Conservation (phyloP, 2,329 filamentous ascomycete genomes). For the Alternaria gansuensis region DNA sequence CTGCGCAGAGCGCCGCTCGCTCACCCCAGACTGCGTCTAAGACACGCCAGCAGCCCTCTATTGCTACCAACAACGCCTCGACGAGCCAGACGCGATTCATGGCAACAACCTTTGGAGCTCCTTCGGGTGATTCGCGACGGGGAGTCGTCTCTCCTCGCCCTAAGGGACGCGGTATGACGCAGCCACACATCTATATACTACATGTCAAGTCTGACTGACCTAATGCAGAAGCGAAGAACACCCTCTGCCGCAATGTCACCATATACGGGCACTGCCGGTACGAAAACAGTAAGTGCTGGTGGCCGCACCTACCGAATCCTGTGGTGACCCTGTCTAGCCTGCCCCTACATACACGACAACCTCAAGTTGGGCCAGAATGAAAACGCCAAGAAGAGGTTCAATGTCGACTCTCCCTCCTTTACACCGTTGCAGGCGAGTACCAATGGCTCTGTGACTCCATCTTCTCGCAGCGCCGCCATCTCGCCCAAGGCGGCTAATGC, state of each 20-base stretch:
- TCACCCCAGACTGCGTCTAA: slow-evolving; percentile 32
- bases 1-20: slow-evolving; percentile 25
- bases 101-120: slow-evolving; percentile 50
- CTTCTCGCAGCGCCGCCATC: slow-evolving; percentile 76
- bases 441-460: slow-evolving; percentile 57
- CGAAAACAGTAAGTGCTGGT: slow-evolving; percentile 71
- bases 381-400: slow-evolving; percentile 76
- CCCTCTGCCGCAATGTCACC: slow-evolving; percentile 87
- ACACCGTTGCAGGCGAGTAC: slow-evolving; percentile 70
- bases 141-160: slow-evolving; percentile 55
- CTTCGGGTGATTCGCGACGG: slow-evolving; percentile 54
- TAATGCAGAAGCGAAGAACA: slow-evolving; percentile 75
- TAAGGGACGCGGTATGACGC: slow-evolving; percentile 54
- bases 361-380: slow-evolving; percentile 68
- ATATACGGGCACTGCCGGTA: slow-evolving; percentile 95
- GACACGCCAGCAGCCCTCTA: slow-evolving; percentile 28
- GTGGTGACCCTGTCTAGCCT: slow-evolving; percentile 55
- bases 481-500: slow-evolving; percentile 91
- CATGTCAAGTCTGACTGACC: slow-evolving; percentile 32
- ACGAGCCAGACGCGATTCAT: slow-evolving; percentile 44
- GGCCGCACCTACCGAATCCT: slow-evolving; percentile 15
- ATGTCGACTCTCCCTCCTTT: slow-evolving; percentile 96
- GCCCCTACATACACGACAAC: slow-evolving; percentile 87
- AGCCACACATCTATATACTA: slow-evolving; percentile 13
- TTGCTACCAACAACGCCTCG: slow-evolving; percentile 28